Evolutionary conservation across 106 monocot species (phyloP).

Genomic region (Narthecium ossifragum): DNA sequence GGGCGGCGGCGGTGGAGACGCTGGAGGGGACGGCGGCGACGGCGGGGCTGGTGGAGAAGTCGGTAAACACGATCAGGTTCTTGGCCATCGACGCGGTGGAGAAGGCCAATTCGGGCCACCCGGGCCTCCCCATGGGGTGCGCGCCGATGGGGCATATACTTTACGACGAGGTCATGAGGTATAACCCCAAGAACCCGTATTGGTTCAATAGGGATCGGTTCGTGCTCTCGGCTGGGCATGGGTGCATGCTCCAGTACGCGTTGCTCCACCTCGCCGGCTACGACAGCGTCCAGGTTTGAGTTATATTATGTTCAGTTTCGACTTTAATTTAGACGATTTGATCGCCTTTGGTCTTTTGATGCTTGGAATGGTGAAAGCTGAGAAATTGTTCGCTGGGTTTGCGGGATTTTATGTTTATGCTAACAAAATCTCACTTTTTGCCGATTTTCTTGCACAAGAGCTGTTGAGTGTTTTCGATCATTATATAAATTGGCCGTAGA

Average conservation of each 20-base stretch:
- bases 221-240: conserved; percentile 92
- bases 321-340: too few species aligned
- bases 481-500: too few species aligned
- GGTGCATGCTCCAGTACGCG: conserved; percentile 97
- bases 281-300: conserved; percentile 84
- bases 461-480: too few species aligned
- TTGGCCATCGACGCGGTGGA: conserved; percentile 88
- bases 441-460: too few species aligned
- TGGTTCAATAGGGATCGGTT: conserved; percentile 97
- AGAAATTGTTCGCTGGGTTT: too few species aligned
- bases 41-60: conserved; percentile 71
- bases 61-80: conserved; percentile 89
- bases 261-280: conserved; percentile 94
- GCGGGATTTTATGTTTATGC: too few species aligned
- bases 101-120: conserved; percentile 98
- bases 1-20: conserved; percentile 64
- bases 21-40: conserved; percentile 28
- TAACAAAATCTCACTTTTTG: too few species aligned
- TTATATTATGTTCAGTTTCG: too few species aligned
- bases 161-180: conserved; percentile 93
- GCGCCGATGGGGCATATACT: conserved; percentile 89
- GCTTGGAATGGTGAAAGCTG: neutral
- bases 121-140: conserved; percentile 94
- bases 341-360: too few species aligned
- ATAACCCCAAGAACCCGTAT: conserved; percentile 95